Conservation (phyloP, 345 rosid genomes). For the Dipteronia sinensis region DNA sequence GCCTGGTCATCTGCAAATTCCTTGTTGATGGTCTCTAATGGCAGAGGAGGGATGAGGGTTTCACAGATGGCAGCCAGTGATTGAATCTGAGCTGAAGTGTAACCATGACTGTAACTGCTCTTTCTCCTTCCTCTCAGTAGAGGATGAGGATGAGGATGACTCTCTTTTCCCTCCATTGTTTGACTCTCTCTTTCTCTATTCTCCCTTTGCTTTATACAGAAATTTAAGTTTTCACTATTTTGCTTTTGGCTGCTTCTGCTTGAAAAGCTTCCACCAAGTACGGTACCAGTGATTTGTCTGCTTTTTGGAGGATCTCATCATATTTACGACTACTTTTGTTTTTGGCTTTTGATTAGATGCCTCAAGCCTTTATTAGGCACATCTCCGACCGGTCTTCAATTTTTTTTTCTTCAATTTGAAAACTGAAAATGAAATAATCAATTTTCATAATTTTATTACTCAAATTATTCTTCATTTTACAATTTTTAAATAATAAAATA, state of each 20-base stretch:
- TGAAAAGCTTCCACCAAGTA: too few species aligned
- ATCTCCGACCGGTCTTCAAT: too few species aligned
- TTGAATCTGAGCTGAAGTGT: conserved; percentile 63
- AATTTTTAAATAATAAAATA: too few species aligned
- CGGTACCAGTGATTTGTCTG: background rate
- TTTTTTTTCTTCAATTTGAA: too few species aligned
- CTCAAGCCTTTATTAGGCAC: too few species aligned
- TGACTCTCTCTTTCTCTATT: background rate
- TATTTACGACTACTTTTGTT: too few species aligned
- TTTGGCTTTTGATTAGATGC: too few species aligned
- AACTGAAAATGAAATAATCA: too few species aligned
- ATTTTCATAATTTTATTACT: too few species aligned
- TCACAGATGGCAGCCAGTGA: conserved; percentile 60
- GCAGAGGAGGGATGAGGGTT: conserved; percentile 63
- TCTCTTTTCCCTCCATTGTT: conserved; percentile 21
- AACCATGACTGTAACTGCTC: conserved; percentile 57
- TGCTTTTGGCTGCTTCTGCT: background rate
- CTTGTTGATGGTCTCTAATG: conserved; percentile 21
- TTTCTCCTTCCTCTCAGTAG: conserved; percentile 47
- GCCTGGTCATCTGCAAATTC: conserved; percentile 35
- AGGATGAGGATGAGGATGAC: conserved; percentile 36
- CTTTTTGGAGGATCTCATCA: background rate
- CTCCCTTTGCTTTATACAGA: background rate
- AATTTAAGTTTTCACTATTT: background rate
- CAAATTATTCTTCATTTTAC: too few species aligned